phyloP scores from a whole-genome alignment of 345 rosid species.

The Clarkia xantiana region DNA sequence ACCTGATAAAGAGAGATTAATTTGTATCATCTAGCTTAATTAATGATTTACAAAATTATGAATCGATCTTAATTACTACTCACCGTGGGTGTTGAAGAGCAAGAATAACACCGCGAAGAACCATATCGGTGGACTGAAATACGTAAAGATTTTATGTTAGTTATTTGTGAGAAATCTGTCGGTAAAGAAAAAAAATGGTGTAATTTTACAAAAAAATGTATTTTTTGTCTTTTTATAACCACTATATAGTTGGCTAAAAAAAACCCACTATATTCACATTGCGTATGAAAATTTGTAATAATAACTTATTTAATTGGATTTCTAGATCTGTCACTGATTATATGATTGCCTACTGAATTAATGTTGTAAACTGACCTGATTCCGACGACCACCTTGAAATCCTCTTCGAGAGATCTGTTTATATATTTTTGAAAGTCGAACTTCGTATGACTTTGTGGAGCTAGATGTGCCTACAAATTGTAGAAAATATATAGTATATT shows the following conservation, averaged over 20 bases:
- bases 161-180: too few relatives aligned
- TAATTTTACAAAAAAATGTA: too few relatives aligned
- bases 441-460: slow-evolving; percentile 46
- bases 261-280: too few relatives aligned
- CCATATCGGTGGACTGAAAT: slow-evolving; percentile 78
- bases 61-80: slow-evolving; percentile 2
- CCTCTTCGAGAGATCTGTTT: slow-evolving; percentile 77
- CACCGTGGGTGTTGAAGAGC: slow-evolving; percentile 58
- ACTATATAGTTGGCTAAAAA: too few relatives aligned
- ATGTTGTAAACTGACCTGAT: slow-evolving; percentile 31
- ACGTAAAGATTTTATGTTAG: not conserved
- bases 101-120: slow-evolving; percentile 60
- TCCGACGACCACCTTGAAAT: slow-evolving; percentile 77
- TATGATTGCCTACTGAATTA: too few relatives aligned
- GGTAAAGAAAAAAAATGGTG: too few relatives aligned
- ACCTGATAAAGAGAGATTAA: slow-evolving; percentile 28
- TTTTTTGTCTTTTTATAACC: too few relatives aligned
- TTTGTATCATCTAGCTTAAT: not conserved
- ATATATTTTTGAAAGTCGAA: slow-evolving; percentile 79
- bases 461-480: slow-evolving; percentile 86
- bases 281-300: too few relatives aligned
- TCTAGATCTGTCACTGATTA: too few relatives aligned
- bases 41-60: not conserved
- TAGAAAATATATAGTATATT: too few relatives aligned
- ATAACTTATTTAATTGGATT: too few relatives aligned